Conservation (phyloP, 2,329 filamentous ascomycete genomes). For the Pseudopithomyces chartarum region DNA sequence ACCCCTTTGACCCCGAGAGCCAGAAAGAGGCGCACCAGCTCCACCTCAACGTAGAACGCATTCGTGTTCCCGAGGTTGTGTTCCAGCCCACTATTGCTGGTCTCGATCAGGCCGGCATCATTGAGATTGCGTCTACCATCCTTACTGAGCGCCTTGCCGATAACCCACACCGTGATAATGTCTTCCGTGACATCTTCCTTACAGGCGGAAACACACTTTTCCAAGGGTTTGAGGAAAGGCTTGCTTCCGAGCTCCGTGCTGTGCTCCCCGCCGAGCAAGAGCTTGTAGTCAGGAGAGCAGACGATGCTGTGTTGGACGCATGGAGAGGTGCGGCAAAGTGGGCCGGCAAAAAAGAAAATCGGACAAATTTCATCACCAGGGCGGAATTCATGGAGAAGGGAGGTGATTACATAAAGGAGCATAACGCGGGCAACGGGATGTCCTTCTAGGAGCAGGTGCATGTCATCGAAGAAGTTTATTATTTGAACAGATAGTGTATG, state of each 20-base stretch:
- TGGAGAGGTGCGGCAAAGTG: constrained; percentile 93
- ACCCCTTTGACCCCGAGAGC: constrained; percentile 80
- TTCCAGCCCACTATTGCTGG: constrained; percentile 93
- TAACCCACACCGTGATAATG: constrained; percentile 64
- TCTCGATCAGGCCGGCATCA: constrained; percentile 87
- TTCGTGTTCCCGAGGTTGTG: constrained; percentile 89
- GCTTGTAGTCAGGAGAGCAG: constrained; percentile 72
- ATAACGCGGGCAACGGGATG: constrained; percentile 49
- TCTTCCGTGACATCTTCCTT: constrained; percentile 86
- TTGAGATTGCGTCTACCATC: constrained; percentile 91
- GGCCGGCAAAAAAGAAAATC: constrained; percentile 67
- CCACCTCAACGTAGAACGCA: constrained; percentile 95
- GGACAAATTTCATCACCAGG: constrained; percentile 70
- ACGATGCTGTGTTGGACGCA: constrained; percentile 80
- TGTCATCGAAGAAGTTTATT: not conserved
- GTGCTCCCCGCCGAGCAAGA: constrained; percentile 71
- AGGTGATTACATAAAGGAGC: constrained; percentile 86
- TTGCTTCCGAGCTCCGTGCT: constrained; percentile 69
- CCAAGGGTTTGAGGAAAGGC: constrained; percentile 80
- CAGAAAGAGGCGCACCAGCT: constrained; percentile 84
- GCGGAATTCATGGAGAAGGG: constrained; percentile 93
- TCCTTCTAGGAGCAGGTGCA: constrained; percentile 5
- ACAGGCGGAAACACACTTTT: constrained; percentile 94
- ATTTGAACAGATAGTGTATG: not conserved
- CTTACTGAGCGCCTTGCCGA: constrained; percentile 76